Percentiles rank a stretch among this genome's conserved stretches.
Evolutionary conservation across 139 green algal genomes (phyloP).

Genomic region (Closterium sp.): DNA sequence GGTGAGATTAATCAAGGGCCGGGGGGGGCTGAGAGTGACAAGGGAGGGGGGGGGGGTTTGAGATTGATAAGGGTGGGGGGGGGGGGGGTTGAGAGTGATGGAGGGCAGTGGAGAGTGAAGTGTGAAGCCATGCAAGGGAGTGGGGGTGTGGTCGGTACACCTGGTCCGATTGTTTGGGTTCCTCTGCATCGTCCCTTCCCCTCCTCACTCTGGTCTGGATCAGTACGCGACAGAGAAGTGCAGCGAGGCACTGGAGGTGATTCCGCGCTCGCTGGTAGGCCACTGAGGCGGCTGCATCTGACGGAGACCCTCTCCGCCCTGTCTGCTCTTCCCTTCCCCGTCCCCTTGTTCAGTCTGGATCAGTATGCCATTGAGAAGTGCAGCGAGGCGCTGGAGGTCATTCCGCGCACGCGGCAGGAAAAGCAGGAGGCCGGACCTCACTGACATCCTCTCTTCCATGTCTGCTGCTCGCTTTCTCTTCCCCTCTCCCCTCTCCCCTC

Average conservation of each 20-base stretch:
- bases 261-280: conserved; percentile 85
- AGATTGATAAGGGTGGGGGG: too few relatives aligned
- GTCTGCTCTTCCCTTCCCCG: not conserved
- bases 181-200: not conserved
- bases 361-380: conserved; percentile 95
- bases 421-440: conserved; percentile 78
- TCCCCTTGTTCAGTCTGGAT: conserved; percentile 64
- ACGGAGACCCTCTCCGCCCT: conserved; percentile 58
- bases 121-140: too few relatives aligned
- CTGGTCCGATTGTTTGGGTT: too few relatives aligned
- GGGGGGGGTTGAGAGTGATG: too few relatives aligned
- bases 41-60: too few relatives aligned
- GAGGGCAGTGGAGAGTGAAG: too few relatives aligned
- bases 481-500: not conserved
- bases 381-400: conserved; percentile 88
- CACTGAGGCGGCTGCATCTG: too few relatives aligned
- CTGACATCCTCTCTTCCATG: conserved; percentile 65
- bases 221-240: conserved; percentile 95
- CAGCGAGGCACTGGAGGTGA: conserved; percentile 88
- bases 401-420: conserved; percentile 88
- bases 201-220: conserved; percentile 63
- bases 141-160: too few relatives aligned
- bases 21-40: too few relatives aligned
- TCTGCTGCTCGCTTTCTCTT: too few relatives aligned
- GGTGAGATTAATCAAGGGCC: too few relatives aligned